Evolutionary conservation across 225 moss, liverwort and hornwort genomes (phyloP), one percentile per base, ranked within the genome.

Genomic region (Antitrichia curtipendula): DNA sequence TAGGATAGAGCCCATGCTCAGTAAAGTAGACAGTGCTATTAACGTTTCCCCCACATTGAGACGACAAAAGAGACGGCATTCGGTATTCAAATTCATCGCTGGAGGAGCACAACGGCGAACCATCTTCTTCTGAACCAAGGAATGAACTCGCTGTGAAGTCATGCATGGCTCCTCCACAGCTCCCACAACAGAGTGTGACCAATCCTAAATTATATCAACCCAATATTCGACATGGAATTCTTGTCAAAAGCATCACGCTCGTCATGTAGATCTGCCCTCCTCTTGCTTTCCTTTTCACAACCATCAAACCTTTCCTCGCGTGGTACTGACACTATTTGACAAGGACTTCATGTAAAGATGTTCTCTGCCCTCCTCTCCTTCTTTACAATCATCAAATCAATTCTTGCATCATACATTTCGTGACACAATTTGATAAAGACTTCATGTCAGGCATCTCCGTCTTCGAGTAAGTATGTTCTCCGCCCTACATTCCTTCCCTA

Each of bases 101-200:
- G 53, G 90, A 91, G 62, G 89, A 91, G 90, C 88, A 89, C 69
- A 89, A 52, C 56, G 86, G 87, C 79, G 90, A 86, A 41, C 87
- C 89, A 84, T 92, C 86, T 89, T 92, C 88, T 89, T 89, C 92
- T 84, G 91, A 90, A 73, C 79, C 86, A 66, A 90, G 75, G 87
- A 90, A 89, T 92, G 89, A 89, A 89, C 88, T 92, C 82, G 84
- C 87, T 85, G 84, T 82, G 81, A 90, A 91, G 86, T 90, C 93
- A 90, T 93, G 91, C 91, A 93, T 93, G 91, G 88, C 91, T 90
- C 88, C 91, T 86, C 79, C 82, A 43, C 86, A 90, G 91, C 88
- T 90, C 87, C 87, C 81, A 56, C 78, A 82, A 68, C 63, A 84
- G 80, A 72, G 54, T n/a, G 58, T 75, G 84, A 47, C 27, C 84